A percentile compares a stretch with the other conserved stretches of the same genome.
Evolutionary conservation across 805 yeast genomes (phyloP).

Genomic region (Lipomyces spencermartinsiae): DNA sequence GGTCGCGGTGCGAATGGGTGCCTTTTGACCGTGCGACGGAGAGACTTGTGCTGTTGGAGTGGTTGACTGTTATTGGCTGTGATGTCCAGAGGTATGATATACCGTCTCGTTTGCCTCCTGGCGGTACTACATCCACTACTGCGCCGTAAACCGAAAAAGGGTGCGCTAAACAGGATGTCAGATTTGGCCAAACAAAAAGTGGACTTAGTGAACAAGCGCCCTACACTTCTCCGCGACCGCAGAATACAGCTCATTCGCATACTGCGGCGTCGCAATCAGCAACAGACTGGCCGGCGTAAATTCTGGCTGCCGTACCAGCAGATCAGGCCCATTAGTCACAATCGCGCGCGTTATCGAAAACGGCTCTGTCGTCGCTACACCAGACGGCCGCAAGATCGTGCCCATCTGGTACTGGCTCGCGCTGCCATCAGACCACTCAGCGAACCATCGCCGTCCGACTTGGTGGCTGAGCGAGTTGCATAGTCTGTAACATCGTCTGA

Average conservation of each 20-base stretch:
- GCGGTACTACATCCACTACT: conserved; percentile 33
- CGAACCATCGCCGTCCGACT: neutral
- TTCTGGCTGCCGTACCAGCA: conserved; percentile 19
- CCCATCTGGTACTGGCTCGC: conserved; percentile 22
- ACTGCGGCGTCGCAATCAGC: conserved; percentile 47
- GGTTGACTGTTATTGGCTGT: conserved; percentile 17
- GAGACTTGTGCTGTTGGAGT: conserved; percentile 1
- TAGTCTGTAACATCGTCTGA: neutral
- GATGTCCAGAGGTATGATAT: conserved; percentile 35
- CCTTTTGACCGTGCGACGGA: neutral
- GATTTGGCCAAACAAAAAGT: neutral
- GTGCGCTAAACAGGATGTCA: conserved; percentile 3
- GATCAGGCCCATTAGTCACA: conserved; percentile 2
- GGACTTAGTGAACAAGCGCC: neutral
- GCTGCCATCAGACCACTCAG: neutral
- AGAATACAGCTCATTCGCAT: conserved; percentile 43
- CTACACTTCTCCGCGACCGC: conserved; percentile 25
- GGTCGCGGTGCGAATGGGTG: conserved; percentile 6
- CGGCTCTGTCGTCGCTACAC: conserved; percentile 6
- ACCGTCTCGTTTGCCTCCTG: conserved; percentile 37
- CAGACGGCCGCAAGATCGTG: conserved; percentile 29
- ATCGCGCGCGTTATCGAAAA: conserved; percentile 10
- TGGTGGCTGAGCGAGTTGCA: neutral
- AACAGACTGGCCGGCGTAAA: conserved; percentile 37
- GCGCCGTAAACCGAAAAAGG: conserved; percentile 29